Base-by-base conservation (phyloP, 2,329 filamentous ascomycete species). In the Fusarium coffeatum region DNA sequence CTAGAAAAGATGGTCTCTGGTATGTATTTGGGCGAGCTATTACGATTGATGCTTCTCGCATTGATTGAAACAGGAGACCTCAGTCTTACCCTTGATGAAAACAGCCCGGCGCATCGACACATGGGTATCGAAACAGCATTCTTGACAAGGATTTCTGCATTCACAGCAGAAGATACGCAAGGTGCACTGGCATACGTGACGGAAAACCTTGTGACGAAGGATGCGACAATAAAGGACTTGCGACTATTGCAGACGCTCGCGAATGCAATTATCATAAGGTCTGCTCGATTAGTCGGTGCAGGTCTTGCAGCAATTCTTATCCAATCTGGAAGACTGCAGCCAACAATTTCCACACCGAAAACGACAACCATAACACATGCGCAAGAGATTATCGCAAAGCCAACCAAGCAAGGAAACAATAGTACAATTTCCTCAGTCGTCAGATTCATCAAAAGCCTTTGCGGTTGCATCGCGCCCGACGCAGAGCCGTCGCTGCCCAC, bases 1-100 rank as follows among this genome's bases (percentile, higher is more conserved):
- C 30, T 64, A 0, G 61, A 64, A n/a, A 64, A 64, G 4, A 64
- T 64, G 61, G 59, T 64, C 2, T 64, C 61, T 0, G 61, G 59
- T 1, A 58, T 64, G 61, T 64, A 64, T 2, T 50, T 64, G 0
- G 61, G 49, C 0, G 61, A 64, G 18, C 11, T 64, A 11, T 2
- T 64, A 3, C 59, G 61, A 5, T 30, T 64, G 6, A 42, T 42
- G 0, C 51, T 64, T 1, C 5, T 64, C 4, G 34, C 56, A 1
- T 6, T 64, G 9, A 6, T 13, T 2, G 2, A n/a, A 1, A 4
- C 1, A 1, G 4, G 12, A 5, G 30, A 23, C 8, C 3, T 64
- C 4, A 7, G 32, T 1, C 32, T 64, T 23, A 1, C 20, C 6
- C 48, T 56, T 5, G 6, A 13, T 0, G 12, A 27, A 0, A 15